Conservation (phyloP, 345 rosid genomes). For the Hibiscus tridactylites region DNA sequence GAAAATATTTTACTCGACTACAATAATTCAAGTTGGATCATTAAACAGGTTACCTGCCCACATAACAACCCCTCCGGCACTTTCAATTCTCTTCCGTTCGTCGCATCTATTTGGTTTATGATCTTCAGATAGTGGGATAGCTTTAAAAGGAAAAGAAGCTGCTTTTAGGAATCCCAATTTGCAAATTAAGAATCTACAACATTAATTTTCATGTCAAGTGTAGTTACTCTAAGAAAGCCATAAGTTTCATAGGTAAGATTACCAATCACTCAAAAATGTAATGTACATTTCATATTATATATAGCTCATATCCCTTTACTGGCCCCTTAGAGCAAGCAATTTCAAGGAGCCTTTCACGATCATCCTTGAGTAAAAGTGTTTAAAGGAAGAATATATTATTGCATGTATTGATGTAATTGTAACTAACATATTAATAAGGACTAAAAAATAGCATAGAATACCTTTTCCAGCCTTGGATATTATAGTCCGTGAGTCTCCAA, state of each 20-base stretch:
- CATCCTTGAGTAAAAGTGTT: background rate
- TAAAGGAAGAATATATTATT: background rate
- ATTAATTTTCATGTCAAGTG: slow-evolving; percentile 3
- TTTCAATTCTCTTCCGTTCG: slow-evolving; percentile 94
- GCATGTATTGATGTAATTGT: background rate
- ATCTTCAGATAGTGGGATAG: slow-evolving; percentile 93
- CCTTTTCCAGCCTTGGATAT: slow-evolving; percentile 54
- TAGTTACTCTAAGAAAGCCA: background rate
- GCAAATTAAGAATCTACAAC: background rate
- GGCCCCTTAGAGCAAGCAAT: background rate
- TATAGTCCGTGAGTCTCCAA: slow-evolving; percentile 20
- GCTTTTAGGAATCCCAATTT: slow-evolving; percentile 8
- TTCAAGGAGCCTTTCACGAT: background rate
- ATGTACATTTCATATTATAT: background rate
- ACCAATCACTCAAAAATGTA: background rate
- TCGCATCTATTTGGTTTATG: slow-evolving; percentile 98
- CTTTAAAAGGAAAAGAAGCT: slow-evolving; percentile 31
- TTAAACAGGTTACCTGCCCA: slow-evolving; percentile 74
- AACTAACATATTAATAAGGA: background rate
- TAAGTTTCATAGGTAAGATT: background rate
- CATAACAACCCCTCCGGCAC: slow-evolving; percentile 90
- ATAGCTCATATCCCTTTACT: background rate
- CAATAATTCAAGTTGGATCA: background rate
- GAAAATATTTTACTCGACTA: background rate
- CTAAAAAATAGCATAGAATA: slow-evolving; percentile 9